These are phyloP conservation scores for Leptographium lundbergii DNA, from an alignment of 2,329 filamentous ascomycete genomes.

Conservation along the genomic window DNA sequence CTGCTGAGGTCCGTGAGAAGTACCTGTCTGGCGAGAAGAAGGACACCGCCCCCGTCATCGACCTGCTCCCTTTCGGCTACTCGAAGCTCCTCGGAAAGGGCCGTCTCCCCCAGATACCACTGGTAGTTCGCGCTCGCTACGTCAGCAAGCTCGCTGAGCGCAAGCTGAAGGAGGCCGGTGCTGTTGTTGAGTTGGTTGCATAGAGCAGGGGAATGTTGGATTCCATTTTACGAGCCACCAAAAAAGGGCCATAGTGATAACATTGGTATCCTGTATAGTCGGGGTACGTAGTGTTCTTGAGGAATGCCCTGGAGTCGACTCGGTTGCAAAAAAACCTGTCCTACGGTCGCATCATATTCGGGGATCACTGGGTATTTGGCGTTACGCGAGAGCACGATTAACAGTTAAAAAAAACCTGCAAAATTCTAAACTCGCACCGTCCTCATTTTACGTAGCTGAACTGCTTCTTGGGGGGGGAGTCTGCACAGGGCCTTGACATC, in stretches of 20 bases:
- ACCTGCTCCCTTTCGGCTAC: conserved; percentile 95
- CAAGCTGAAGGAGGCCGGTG: conserved; percentile 98
- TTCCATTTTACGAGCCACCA: not conserved
- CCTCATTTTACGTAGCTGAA: not conserved
- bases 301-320: not conserved
- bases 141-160: conserved; percentile 93
- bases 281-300: not conserved
- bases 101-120: conserved; percentile 79
- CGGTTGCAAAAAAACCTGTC: not conserved
- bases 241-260: not conserved
- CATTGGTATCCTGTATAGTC: not conserved
- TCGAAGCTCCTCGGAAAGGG: conserved; percentile 99
- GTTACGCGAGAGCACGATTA: conserved; percentile 2
- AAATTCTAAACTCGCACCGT: not conserved
- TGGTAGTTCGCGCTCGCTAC: conserved; percentile 91
- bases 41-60: conserved; percentile 93
- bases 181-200: conserved; percentile 90
- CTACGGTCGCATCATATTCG: not conserved
- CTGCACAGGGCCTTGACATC: too few relatives aligned
- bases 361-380: conserved; percentile 2
- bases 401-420: not conserved
- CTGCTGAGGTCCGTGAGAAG: conserved; percentile 81
- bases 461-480: not conserved
- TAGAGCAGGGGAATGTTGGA: conserved; percentile 30
- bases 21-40: conserved; percentile 70